phyloP scores from a whole-genome alignment of 2,329 filamentous ascomycete species.

The Parastagonospora nodorum region DNA sequence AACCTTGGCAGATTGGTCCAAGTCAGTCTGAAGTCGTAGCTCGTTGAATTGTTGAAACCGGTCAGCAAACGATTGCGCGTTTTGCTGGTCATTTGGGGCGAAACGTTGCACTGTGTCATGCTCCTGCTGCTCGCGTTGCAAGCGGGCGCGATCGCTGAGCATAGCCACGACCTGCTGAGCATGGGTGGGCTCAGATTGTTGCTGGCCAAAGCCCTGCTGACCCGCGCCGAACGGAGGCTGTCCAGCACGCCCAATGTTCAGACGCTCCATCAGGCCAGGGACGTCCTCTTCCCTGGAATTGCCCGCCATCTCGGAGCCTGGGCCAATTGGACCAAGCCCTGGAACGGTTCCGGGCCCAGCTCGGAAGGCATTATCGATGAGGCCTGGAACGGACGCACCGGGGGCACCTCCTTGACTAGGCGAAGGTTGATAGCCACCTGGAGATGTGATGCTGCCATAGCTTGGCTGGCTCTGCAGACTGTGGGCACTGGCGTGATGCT shows the following conservation, averaged over 20 bases:
- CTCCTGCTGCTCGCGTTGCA: constrained; percentile 66
- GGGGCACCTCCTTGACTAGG: constrained; percentile 60
- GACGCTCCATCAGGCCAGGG: constrained; percentile 66
- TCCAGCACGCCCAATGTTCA: constrained; percentile 62
- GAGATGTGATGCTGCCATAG: constrained; percentile 93
- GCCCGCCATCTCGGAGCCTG: constrained; percentile 50
- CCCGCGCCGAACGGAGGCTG: constrained; percentile 55
- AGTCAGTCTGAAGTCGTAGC: constrained; percentile 73
- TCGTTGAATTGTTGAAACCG: constrained; percentile 84
- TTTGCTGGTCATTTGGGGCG: constrained; percentile 35
- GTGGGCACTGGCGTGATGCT: constrained; percentile 93
- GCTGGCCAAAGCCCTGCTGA: constrained; percentile 54
- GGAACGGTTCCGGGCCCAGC: constrained; percentile 39
- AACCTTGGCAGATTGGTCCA: constrained; percentile 45
- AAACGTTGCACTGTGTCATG: constrained; percentile 51
- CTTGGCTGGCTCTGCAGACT: constrained; percentile 97
- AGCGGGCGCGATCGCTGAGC: constrained; percentile 64
- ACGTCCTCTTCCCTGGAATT: constrained; percentile 71
- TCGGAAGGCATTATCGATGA: constrained; percentile 68
- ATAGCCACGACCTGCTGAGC: constrained; percentile 64
- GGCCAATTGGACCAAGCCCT: constrained; percentile 52
- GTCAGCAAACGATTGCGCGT: constrained; percentile 59
- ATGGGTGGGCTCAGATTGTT: constrained; percentile 55
- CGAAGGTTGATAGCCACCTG: constrained; percentile 69
- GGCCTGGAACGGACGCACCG: constrained; percentile 58